Evolutionary conservation across 2,329 filamentous ascomycete genomes (phyloP).

Genomic region (Colletotrichum neosansevieriae): DNA sequence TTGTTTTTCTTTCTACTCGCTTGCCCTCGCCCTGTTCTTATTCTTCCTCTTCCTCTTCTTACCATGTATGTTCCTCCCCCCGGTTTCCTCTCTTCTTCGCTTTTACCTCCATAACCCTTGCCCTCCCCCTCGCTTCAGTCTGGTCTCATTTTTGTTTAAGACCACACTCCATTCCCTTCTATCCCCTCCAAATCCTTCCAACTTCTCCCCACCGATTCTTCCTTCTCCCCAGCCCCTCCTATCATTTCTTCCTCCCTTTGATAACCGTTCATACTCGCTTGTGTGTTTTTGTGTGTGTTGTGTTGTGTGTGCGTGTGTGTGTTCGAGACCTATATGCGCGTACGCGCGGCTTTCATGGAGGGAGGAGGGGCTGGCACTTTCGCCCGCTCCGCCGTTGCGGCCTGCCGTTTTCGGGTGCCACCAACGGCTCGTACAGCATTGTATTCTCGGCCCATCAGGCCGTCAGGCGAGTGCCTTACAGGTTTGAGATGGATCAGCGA

Average conservation of each 20-base stretch:
- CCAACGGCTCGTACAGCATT: constrained; percentile 1
- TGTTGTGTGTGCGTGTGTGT: not conserved
- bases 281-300: not conserved
- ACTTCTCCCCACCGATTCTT: not conserved
- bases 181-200: not conserved
- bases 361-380: not conserved
- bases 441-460: not conserved
- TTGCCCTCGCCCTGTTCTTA: not conserved
- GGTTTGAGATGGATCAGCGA: constrained; percentile 19
- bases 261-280: not conserved
- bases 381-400: constrained; percentile 20
- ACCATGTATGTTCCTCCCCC: constrained; percentile 7
- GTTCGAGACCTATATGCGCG: constrained; percentile 1
- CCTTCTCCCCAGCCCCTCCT: not conserved
- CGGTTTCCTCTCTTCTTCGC: not conserved
- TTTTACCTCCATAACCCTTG: not conserved
- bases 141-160: constrained; percentile 7
- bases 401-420: constrained; percentile 21
- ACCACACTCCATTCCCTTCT: not conserved
- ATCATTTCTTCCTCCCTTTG: not conserved
- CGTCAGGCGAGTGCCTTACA: constrained; percentile 27
- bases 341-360: constrained; percentile 8
- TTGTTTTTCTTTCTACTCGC: not conserved
- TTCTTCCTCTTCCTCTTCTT: not conserved
- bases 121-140: not conserved